Evolutionary conservation across 2,329 filamentous ascomycete genomes (phyloP), one percentile per base, ranked within the genome.

Genomic region (Didymella exigua): DNA sequence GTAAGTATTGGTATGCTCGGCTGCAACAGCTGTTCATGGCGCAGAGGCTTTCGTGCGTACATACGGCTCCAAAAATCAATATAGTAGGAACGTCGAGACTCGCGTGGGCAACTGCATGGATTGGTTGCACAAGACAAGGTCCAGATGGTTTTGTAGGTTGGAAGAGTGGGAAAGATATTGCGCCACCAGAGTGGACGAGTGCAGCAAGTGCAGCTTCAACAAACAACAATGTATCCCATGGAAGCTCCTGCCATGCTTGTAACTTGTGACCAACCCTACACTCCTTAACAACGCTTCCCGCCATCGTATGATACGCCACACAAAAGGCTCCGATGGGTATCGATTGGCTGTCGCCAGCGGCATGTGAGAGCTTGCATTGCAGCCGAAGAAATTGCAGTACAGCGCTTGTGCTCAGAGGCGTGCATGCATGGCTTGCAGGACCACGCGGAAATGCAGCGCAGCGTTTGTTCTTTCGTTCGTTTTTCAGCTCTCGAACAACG

Each of bases 41-140:
- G 24, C 51, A 31, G 26, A 18, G 34, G 10, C n/a, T 14, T 14
- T 14, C 33, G 13, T 27, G 46, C 30, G 18, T 30, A 47, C 23
- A 49, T 54, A 48, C 51, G 36, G 48, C 48, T 60, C 44, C 11
- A 40, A 58, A 56, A 58, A 54, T 50, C 9, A 58, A 58, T 21
- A n/a, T 16, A 9, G 33, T 24, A 19, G 24, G 37, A 53, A 54
- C 33, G 27, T 54, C 54, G 46, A 49, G 41, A 29, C 38, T 58
- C 54, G 49, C 51, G 38, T 56, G 51, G 45, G 24, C 42, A 37
- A 48, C 19, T 30, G 44, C 29, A 44, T 38, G n/a, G 4, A 19
- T 16, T 8, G n/a, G 51, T 58, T n/a, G 54, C 56, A 49, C 46
- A 27, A 50, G 36, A 27, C 33, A n/a, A 37, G 38, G 50, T 49